phyloP scores from a whole-genome alignment of 805 yeast species.

The Candida ulmi region DNA sequence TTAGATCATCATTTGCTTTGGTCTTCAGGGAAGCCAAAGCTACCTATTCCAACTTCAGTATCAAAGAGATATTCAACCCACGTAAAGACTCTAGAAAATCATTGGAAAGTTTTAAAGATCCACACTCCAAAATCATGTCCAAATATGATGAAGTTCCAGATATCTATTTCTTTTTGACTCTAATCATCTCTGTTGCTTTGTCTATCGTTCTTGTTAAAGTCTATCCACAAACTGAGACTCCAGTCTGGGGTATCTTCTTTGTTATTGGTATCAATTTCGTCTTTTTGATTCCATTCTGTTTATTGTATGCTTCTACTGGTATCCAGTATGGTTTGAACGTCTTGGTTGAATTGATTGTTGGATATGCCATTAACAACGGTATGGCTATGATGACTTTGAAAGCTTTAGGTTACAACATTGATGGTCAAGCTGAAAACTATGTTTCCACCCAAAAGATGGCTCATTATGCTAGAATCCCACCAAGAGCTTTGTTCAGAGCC shows the following conservation, averaged over 20 bases:
- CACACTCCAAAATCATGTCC: conserved; percentile 48
- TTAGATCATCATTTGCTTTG: background rate
- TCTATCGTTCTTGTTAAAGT: conserved; percentile 40
- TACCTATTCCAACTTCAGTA: background rate
- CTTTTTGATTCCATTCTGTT: conserved; percentile 47
- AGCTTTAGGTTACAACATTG: conserved; percentile 52
- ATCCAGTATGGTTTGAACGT: conserved; percentile 43
- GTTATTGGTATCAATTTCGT: conserved; percentile 43
- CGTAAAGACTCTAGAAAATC: conserved; percentile 22
- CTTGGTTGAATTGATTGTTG: conserved; percentile 50
- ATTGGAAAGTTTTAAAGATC: conserved; percentile 37
- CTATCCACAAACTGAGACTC: conserved; percentile 43
- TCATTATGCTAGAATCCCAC: conserved; percentile 55
- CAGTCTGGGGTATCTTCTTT: conserved; percentile 56
- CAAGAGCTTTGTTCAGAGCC: conserved; percentile 49
- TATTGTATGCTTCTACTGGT: conserved; percentile 44
- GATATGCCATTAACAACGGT: conserved; percentile 52
- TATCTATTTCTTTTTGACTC: conserved; percentile 34
- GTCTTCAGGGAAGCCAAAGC: conserved; percentile 28
- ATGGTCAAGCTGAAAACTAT: conserved; percentile 58
- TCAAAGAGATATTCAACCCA: conserved; percentile 10
- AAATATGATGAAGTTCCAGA: conserved; percentile 58
- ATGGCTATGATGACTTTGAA: conserved; percentile 47
- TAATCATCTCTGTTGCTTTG: conserved; percentile 37
- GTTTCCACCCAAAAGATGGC: conserved; percentile 37